Evolutionary conservation across 371 early-diverging fungal species (phyloP), one percentile per base, ranked within the genome.

Genomic region (Zopfochytrium polystomum): DNA sequence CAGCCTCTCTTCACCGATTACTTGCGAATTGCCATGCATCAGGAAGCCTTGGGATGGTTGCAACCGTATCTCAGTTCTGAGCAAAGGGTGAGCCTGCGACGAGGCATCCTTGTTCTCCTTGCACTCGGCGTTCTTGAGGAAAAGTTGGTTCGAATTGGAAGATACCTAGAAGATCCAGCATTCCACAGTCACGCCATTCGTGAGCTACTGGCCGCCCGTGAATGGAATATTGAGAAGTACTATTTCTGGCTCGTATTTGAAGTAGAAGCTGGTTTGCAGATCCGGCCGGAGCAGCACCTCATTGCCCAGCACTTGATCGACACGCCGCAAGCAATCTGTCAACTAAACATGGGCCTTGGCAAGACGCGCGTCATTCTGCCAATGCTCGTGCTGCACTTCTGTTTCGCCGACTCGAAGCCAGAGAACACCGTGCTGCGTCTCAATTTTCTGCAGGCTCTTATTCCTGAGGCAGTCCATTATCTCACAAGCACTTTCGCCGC

Each of bases 281-380:
- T 62, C 33, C 59, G 62, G 23, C 62, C 62, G 20, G 54, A 58
- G 23, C 62, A 62, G 30, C 42, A 58, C 38, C 15, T 27, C 1
- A 34, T 43, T 15, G 62, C 62, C 7, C 44, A 25, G 2, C 62
- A 62, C n/a, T 13, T 62, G 18, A 57, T 62, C 22, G 27, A 62
- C 23, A 58, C 55, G 11, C 58, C 58, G 7, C 18, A 45, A 9
- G 11, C 62, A 1, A 44, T 62, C 32, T 13, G 34, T 5, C 62
- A 62, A 30, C 58, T 62, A 13, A 62, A 62, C 22, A 62, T 62
- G 62, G 62, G 62, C 7, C 61, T 60, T 15, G 62, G 62, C 11
- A 62, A 62, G 34, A 62, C 62, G n/a, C 55, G 62, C 9, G 62
- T 62, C n/a, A 62, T 62, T 31, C 26, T 55, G 33, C 62, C 62